Percentiles rank a stretch among this genome's conserved stretches.
Conservation (phyloP, 495 filamentous ascomycete species). For the Chaetomidium leptoderma region DNA sequence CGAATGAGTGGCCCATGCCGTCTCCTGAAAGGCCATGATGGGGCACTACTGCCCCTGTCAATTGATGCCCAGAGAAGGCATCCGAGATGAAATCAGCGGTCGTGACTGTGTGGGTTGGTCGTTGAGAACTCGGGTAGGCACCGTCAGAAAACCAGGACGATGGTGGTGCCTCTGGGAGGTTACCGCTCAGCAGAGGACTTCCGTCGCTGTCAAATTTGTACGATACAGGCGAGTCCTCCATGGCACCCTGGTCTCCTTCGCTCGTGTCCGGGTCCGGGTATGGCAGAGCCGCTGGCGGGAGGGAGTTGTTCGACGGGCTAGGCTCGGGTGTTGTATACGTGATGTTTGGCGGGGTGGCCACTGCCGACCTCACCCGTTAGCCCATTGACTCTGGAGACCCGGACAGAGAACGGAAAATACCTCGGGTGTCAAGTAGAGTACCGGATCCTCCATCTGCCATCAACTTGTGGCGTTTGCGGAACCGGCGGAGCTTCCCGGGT, state of each 20-base stretch:
- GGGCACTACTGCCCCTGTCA: too few relatives aligned
- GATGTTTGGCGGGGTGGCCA: constrained; percentile 12
- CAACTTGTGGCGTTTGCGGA: constrained; percentile 16
- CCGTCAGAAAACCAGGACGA: not conserved
- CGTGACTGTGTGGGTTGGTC: not conserved
- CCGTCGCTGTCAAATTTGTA: not conserved
- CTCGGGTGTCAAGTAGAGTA: not conserved
- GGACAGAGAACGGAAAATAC: not conserved
- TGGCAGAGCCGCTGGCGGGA: not conserved
- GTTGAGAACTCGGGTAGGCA: not conserved
- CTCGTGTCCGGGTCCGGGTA: not conserved
- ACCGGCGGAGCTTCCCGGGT: constrained; percentile 21
- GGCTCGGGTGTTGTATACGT: constrained; percentile 19
- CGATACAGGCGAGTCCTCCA: not conserved
- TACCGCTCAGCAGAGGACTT: not conserved
- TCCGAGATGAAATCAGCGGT: not conserved
- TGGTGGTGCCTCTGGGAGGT: not conserved
- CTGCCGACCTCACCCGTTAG: constrained; percentile 4
- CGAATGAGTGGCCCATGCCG: not conserved
- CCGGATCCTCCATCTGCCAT: not conserved
- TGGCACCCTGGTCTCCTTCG: not conserved
- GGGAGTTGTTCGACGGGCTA: not conserved
- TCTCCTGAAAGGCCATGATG: not conserved
- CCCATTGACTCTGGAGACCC: not conserved
- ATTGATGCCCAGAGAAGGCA: not conserved